Evolutionary conservation across 2,329 filamentous ascomycete genomes (phyloP).

Genomic region (Fusarium mexicanum): DNA sequence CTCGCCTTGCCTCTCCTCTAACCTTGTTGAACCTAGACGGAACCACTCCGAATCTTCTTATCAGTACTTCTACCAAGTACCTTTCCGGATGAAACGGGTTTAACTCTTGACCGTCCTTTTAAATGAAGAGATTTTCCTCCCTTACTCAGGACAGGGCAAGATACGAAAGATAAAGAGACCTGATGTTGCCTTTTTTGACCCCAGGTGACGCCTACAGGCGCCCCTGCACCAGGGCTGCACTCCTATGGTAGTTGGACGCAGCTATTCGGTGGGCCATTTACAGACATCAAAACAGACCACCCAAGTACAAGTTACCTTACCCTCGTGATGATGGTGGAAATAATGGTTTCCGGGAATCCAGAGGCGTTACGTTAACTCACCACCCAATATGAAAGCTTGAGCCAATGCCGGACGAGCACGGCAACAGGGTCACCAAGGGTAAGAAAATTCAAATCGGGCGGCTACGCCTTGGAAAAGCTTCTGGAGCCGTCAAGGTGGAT

Average conservation of each 20-base stretch:
- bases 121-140: conserved; percentile 13
- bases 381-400: conserved; percentile 24
- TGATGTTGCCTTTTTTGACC: conserved; percentile 38
- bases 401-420: conserved; percentile 21
- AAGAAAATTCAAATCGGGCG: conserved; percentile 13
- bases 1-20: conserved; percentile 7
- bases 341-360: conserved; percentile 12
- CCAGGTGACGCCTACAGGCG: conserved; percentile 35
- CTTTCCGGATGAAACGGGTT: conserved; percentile 22
- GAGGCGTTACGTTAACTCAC: conserved; percentile 35
- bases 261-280: conserved; percentile 11
- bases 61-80: conserved; percentile 39
- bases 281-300: conserved; percentile 4
- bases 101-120: conserved; percentile 31
- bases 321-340: conserved; percentile 12
- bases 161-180: conserved; percentile 24
- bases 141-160: conserved; percentile 8
- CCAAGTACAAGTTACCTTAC: conserved; percentile 36
- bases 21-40: conserved; percentile 21
- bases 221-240: conserved; percentile 37
- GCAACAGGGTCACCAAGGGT: background rate
- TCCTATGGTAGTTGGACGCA: conserved; percentile 9
- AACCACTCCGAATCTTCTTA: conserved; percentile 38
- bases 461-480: conserved; percentile 23
- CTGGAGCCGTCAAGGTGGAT: conserved; percentile 30